Evolutionary conservation across 169 alveolate genomes (phyloP).

Genomic region (Cryptosporidium canis): DNA sequence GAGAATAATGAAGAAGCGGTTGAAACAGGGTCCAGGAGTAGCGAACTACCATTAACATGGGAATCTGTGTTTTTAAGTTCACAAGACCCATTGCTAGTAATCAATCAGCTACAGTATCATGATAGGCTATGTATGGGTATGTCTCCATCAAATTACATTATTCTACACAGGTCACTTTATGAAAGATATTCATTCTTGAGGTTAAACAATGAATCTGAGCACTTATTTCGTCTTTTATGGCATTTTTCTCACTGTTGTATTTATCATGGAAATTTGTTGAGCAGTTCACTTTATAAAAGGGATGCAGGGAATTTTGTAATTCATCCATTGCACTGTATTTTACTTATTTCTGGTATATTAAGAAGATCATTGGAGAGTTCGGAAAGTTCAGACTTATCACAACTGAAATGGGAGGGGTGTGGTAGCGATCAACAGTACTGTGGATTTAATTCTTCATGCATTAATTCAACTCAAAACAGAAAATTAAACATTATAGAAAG

Average conservation of each 20-base stretch:
- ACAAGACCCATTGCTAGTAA: slow-evolving; percentile 34
- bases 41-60: slow-evolving; percentile 63
- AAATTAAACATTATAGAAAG: slow-evolving; percentile 42
- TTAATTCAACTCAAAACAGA: neutral
- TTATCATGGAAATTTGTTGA: slow-evolving; percentile 45
- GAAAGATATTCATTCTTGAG: slow-evolving; percentile 67
- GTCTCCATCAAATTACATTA: slow-evolving; percentile 62
- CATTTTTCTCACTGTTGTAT: slow-evolving; percentile 65
- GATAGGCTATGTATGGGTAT: slow-evolving; percentile 70
- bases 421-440: slow-evolving; percentile 10
- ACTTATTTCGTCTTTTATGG: slow-evolving; percentile 46
- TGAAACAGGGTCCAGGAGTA: neutral
- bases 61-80: slow-evolving; percentile 64
- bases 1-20: neutral
- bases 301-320: neutral
- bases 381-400: slow-evolving; percentile 16
- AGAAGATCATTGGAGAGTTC: slow-evolving; percentile 49
- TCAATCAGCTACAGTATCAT: slow-evolving; percentile 32
- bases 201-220: slow-evolving; percentile 58
- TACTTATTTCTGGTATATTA: slow-evolving; percentile 25
- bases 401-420: slow-evolving; percentile 21
- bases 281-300: neutral
- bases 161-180: slow-evolving; percentile 26
- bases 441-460: slow-evolving; percentile 65
- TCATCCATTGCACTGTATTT: slow-evolving; percentile 41